A percentile compares a stretch with the other conserved stretches of the same genome.
phyloP scores from a whole-genome alignment of 192 early-diverging fungal genomes.

The Coemansia sp. region DNA sequence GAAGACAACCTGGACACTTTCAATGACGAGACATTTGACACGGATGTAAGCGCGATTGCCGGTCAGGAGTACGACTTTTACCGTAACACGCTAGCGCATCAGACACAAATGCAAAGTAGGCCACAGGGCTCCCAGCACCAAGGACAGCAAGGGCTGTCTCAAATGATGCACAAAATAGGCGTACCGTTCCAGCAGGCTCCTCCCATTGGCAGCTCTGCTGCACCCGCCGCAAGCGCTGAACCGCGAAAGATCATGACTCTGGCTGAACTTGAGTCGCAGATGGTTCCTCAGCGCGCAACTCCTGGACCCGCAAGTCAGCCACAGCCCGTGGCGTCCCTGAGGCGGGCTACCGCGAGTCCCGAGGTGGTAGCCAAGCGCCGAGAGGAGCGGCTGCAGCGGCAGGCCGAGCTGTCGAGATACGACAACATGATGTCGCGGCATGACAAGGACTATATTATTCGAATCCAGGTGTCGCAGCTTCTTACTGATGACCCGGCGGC shows the following conservation, averaged over 20 bases:
- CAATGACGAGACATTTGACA: slow-evolving; percentile 79
- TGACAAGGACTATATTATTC: slow-evolving; percentile 94
- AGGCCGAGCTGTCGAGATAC: slow-evolving; percentile 70
- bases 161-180: slow-evolving; percentile 28
- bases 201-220: not conserved
- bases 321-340: not conserved
- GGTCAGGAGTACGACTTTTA: slow-evolving; percentile 72
- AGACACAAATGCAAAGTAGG: slow-evolving; percentile 10
- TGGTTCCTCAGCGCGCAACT: slow-evolving; percentile 31
- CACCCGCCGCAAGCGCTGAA: not conserved
- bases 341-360: slow-evolving; percentile 17
- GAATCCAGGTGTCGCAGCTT: slow-evolving; percentile 94
- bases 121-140: slow-evolving; percentile 5
- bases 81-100: slow-evolving; percentile 50
- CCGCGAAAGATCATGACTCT: slow-evolving; percentile 64
- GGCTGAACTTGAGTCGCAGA: slow-evolving; percentile 73
- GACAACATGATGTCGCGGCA: slow-evolving; percentile 89
- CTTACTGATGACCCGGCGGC: slow-evolving; percentile 90
- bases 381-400: slow-evolving; percentile 35
- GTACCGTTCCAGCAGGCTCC: slow-evolving; percentile 12
- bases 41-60: slow-evolving; percentile 50
- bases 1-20: slow-evolving; percentile 71
- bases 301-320: slow-evolving; percentile 12
- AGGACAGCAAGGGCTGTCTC: slow-evolving; percentile 15
- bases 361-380: slow-evolving; percentile 37